Base-by-base conservation (phyloP, 768 basidiomycete species). In the Leccinum pellstonianum region DNA sequence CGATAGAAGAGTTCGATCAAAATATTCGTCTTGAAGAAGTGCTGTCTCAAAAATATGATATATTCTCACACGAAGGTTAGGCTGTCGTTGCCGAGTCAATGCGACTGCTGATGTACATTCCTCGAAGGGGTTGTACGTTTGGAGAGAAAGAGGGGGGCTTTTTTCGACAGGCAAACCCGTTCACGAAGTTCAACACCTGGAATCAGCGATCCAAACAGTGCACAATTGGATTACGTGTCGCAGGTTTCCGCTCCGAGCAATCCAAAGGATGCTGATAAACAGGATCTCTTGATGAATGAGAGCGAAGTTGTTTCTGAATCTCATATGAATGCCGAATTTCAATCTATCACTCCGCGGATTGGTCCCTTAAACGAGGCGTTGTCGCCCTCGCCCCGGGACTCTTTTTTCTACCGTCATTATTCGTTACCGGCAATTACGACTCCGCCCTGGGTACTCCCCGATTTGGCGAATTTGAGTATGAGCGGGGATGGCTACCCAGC, bases 1-100 rank as follows among this genome's bases (percentile, higher is more conserved):
- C 6, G 6, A 27, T 7, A 27, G 25, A 27, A 27, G 25, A 27
- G 25, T 35, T 63, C 25, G 9, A 23, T 23, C 3, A 43, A 4
- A 41, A 31, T 21, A 3, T 7, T 33, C 1, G 14, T 38, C 61
- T 63, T 2, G 48, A 58, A 6, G 5, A 10, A 21, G 51, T 17
- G 38, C 21, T 63, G 12, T 47, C 52, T 47, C 41, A 47, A 5
- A 46, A 58, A 33, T 63, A 23, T 51, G 14, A 14, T 38, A 21
- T 55, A 55, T n/a, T 52, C 23, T 63, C 33, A 43, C 15, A 15
- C 3, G 14, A 57, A n/a, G 47, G 62, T 31, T 23, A 29, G 52
- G 19, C 6, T 31, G 4, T 33, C 12, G 6, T 14, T 6, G 5
- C 23, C 0, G 12, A 1, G 21, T 17, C n/a, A 10, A 33, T 9